Evolutionary conservation across 805 yeast species (phyloP).

Genomic region (Metschnikowia henanensis): DNA sequence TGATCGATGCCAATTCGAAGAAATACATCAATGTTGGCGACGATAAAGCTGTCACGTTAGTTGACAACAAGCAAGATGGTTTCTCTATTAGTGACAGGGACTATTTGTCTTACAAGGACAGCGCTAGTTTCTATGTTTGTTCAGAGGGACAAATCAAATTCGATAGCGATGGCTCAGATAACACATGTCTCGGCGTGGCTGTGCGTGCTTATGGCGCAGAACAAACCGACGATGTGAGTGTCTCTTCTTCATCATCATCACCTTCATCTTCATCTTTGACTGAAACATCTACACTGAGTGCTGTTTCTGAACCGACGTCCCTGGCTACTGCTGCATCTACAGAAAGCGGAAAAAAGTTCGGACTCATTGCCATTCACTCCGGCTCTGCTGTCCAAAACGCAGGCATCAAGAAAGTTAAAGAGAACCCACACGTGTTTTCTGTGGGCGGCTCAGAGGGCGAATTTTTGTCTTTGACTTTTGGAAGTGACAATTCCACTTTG

Average conservation of each 20-base stretch:
- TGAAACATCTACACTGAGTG: constrained; percentile 1
- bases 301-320: constrained; percentile 6
- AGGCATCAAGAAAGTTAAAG: constrained; percentile 27
- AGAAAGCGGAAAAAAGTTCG: constrained; percentile 16
- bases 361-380: constrained; percentile 23
- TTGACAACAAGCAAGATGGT: constrained; percentile 11
- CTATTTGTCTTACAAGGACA: constrained; percentile 10
- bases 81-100: constrained; percentile 13
- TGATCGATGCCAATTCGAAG: constrained; percentile 20
- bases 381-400: constrained; percentile 28
- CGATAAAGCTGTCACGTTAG: constrained; percentile 8
- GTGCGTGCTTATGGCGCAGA: constrained; percentile 6
- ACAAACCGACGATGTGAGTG: constrained; percentile 3
- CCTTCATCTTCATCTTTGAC: background rate
- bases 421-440: constrained; percentile 34
- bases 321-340: constrained; percentile 1
- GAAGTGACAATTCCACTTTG: constrained; percentile 25
- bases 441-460: constrained; percentile 34
- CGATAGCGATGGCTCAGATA: constrained; percentile 1
- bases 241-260: background rate
- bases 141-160: constrained; percentile 2
- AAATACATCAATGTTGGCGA: constrained; percentile 19
- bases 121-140: constrained; percentile 5
- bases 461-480: constrained; percentile 25
- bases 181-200: constrained; percentile 8